These are phyloP conservation scores for Pseudevernia furfuracea DNA, from an alignment of 495 filamentous ascomycete genomes.

Conservation along the genomic window DNA sequence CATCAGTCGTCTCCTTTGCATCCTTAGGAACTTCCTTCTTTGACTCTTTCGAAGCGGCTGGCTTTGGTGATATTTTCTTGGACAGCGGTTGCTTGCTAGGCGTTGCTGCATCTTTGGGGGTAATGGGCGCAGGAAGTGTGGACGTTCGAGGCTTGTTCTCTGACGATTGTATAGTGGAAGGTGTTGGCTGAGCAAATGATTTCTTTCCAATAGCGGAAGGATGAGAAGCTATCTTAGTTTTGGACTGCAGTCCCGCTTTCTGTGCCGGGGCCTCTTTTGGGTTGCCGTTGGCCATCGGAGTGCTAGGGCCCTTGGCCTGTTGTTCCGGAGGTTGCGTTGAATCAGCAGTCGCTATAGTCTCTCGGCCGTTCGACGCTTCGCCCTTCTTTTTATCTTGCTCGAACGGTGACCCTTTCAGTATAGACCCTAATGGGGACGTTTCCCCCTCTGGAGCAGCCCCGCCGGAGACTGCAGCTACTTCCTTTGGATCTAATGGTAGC, in stretches of 20 bases:
- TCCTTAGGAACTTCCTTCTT: slow-evolving; percentile 13
- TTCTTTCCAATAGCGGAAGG: slow-evolving; percentile 4
- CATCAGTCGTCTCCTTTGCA: background rate
- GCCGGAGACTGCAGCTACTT: slow-evolving; percentile 31
- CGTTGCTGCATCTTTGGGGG: slow-evolving; percentile 10
- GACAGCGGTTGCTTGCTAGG: slow-evolving; percentile 24
- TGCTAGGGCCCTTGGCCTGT: slow-evolving; percentile 6
- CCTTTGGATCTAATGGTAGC: slow-evolving; percentile 33
- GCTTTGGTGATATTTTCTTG: slow-evolving; percentile 25
- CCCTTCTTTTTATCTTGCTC: slow-evolving; percentile 13
- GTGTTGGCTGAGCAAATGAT: slow-evolving; percentile 2
- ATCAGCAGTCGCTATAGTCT: slow-evolving; percentile 9
- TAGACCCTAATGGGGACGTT: slow-evolving; percentile 25
- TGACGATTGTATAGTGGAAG: background rate
- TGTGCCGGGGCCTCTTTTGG: slow-evolving; percentile 2
- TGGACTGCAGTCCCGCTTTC: slow-evolving; percentile 5
- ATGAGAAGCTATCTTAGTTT: slow-evolving; percentile 1
- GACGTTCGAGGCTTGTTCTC: slow-evolving; percentile 6
- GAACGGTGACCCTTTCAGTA: slow-evolving; percentile 29
- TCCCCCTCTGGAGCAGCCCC: slow-evolving; percentile 30
- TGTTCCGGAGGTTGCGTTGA: slow-evolving; percentile 15
- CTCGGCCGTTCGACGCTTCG: background rate
- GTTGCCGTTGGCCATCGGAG: slow-evolving; percentile 4
- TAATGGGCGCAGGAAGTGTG: slow-evolving; percentile 12
- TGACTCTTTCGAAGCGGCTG: slow-evolving; percentile 12